Conservation (phyloP, 78 protist species). For the Dictyostelium capitatum region DNA sequence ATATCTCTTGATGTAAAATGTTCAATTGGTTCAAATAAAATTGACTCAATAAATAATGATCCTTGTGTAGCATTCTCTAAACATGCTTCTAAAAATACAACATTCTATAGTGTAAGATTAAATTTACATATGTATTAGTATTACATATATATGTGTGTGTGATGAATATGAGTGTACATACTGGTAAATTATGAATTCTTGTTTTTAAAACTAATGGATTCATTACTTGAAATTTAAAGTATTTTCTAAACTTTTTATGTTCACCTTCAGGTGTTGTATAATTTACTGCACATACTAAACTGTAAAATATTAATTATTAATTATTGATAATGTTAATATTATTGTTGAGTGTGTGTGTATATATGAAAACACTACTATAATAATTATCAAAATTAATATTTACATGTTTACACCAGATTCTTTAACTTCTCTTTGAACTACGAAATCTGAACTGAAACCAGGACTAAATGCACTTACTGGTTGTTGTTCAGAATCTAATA, state of each 20-base stretch:
- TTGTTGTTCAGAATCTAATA: conserved; percentile 54
- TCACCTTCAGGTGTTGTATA: conserved; percentile 75
- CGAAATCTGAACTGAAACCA: conserved; percentile 75
- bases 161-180: not conserved
- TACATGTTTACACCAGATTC: conserved; percentile 80
- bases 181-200: conserved; percentile 76
- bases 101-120: conserved; percentile 4
- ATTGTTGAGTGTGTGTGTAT: not conserved
- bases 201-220: conserved; percentile 77
- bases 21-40: conserved; percentile 61
- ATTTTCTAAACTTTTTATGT: conserved; percentile 65
- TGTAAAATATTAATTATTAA: not conserved
- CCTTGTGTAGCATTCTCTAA: conserved; percentile 79
- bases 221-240: conserved; percentile 81
- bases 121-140: too few species aligned
- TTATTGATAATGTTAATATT: too few species aligned
- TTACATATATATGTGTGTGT: not conserved
- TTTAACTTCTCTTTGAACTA: conserved; percentile 78
- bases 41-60: conserved; percentile 58
- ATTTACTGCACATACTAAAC: conserved; percentile 77
- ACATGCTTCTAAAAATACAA: conserved; percentile 69
- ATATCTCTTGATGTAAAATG: conserved; percentile 27
- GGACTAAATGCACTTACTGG: conserved; percentile 58
- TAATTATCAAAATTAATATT: not conserved
- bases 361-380: not conserved